Base-by-base conservation (phyloP, 2,329 filamentous ascomycete genomes). In the Trichoderma oligosporum region DNA sequence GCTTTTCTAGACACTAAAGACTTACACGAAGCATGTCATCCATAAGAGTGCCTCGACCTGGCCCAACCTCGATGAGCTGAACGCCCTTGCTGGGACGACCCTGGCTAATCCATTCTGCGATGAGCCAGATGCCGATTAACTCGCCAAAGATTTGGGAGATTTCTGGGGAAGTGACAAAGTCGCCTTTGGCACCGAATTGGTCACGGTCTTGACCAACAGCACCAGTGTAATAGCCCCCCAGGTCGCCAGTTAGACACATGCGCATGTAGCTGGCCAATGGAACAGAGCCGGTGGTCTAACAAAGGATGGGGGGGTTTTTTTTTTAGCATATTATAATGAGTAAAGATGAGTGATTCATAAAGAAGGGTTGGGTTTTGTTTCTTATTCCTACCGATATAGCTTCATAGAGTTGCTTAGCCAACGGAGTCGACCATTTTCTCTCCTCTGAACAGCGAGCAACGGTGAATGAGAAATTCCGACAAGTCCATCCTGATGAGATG, bases 61-160 rank as follows among this genome's bases (percentile, higher is more conserved):
- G 94, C 0, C 94, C 94, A 64, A 97, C 85, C 73, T 99, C 94
- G 67, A 99, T 91, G 62, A 99, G 78, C 70, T 97, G 88, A 14
- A 97, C 85, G 24, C 89, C 90, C 27, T 81, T 78, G 60, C 76
- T 83, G 56, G 83, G 88, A 60, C 80, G 81, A 14, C 91, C 92
- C 71, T 99, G 94, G 38, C 88, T 87, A 71, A 97, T 89, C 93
- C 94, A 99, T 78, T 99, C 94, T 39, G 93, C 86, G 51, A 97
- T 87, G 61, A 96, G 86, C 94, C 94, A 99, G 65, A 99, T 83
- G 4, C 91, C 94, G 57, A 97, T 79, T 25, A 99, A 80, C 74
- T 99, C 94, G 22, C 94, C 94, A 74, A 99, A 99, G 11, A 97
- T 82, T 70, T 97, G 94, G 1, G 92, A 97, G 65, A 99, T 97